phyloP scores from a whole-genome alignment of 176 grass and related monocot genomes.

The Oryza meridionalis region DNA sequence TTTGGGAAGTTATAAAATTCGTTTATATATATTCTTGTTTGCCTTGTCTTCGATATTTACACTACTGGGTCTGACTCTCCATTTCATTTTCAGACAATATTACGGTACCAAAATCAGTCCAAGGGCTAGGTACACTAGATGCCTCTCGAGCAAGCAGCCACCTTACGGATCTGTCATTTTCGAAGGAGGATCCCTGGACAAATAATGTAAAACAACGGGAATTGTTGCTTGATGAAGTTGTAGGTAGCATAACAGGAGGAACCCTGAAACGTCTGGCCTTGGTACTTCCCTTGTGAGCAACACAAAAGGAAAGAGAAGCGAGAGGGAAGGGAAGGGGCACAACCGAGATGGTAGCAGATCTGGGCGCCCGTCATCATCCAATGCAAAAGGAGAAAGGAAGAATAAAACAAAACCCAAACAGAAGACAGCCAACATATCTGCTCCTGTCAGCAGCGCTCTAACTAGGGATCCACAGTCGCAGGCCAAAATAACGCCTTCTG shows the following conservation, averaged over 20 bases:
- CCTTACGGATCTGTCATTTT: constrained; percentile 52
- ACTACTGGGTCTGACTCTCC: constrained; percentile 4
- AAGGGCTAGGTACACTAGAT: constrained; percentile 46
- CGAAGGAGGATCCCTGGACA: constrained; percentile 83
- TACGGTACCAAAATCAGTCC: constrained; percentile 33
- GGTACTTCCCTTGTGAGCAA: constrained; percentile 65
- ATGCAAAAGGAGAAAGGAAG: constrained; percentile 70
- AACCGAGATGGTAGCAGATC: constrained; percentile 52
- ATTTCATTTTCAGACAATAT: constrained; percentile 53
- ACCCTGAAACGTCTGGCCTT: constrained; percentile 48
- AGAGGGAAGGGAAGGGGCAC: constrained; percentile 78
- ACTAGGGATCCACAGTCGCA: constrained; percentile 38
- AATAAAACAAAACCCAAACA: constrained; percentile 90
- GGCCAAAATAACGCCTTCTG: constrained; percentile 39
- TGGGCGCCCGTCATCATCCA: constrained; percentile 60
- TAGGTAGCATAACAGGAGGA: constrained; percentile 72
- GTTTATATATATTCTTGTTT: background rate
- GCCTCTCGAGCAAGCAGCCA: constrained; percentile 49
- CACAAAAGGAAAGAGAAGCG: constrained; percentile 87
- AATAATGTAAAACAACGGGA: constrained; percentile 90
- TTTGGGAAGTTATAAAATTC: background rate
- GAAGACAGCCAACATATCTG: constrained; percentile 58
- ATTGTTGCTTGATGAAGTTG: constrained; percentile 79
- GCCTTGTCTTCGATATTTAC: background rate
- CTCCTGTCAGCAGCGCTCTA: constrained; percentile 49